Evolutionary conservation across 1,139 yeast species (phyloP), one percentile per base, ranked within the genome.

Genomic region (Pichia kudriavzevii): DNA sequence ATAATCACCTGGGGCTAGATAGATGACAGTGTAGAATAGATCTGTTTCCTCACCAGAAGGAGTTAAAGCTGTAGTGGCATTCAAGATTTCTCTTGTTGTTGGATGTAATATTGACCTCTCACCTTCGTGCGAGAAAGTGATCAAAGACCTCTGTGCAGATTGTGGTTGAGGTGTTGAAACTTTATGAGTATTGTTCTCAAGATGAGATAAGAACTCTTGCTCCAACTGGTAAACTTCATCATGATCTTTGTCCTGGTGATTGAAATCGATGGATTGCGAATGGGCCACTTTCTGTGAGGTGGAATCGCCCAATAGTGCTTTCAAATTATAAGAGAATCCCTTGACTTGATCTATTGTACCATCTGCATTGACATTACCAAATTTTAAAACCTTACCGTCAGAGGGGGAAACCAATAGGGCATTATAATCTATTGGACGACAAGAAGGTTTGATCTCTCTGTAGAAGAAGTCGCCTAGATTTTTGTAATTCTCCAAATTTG

Each of bases 1-100:
- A 59, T 93, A 93, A 56, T 93, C 98, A 25, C 98, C 99, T 1
- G 99, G 99, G 0, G 97, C 96, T 39, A 93, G 69, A 56, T 93
- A 93, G 25, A 93, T 85, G 16, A 93, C 99, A 1, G 95, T 79
- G 58, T 83, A 91, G 55, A 70, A 91, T 39, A 93, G 65, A 49
- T 79, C 78, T 42, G 79, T 82, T 32, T 69, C 67, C 12, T 55
- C 33, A 4, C 31, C 11, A 12, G 32, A 14, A 16, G 36, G 30
- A 25, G 36, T 11, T 15, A 56, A 36, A 9, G 58, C 57, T 22
- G 45, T 51, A 11, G 63, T 47, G 17, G 59, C 60, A 35, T 58
- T 44, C 10, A 48, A 42, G 21, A 61, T 53, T 22, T 59, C 50
- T 1, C 55, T 45, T 2, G 52, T 41, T 18, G 60, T 40, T 3